Percentiles rank a stretch among this genome's conserved stretches.
Evolutionary conservation across 2,329 filamentous ascomycete species (phyloP).

Genomic region (Arthroderma sp.): DNA sequence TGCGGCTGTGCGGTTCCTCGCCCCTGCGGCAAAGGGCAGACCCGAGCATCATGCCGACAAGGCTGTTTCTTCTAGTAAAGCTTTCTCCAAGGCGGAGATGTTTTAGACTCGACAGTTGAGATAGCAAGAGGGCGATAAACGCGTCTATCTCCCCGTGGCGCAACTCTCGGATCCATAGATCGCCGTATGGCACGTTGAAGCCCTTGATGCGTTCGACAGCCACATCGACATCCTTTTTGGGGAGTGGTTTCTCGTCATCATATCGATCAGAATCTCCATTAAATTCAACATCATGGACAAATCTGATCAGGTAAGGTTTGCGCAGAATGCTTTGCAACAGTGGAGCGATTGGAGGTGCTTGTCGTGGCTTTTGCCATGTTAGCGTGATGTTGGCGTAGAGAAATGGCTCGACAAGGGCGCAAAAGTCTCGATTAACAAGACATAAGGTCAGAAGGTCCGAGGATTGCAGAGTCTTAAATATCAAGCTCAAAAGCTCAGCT

Average conservation of each 20-base stretch:
- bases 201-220: neutral
- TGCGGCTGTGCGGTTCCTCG: too few relatives aligned
- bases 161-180: conserved; percentile 10
- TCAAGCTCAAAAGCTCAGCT: neutral
- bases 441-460: conserved; percentile 9
- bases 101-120: conserved; percentile 10
- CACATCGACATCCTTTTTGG: conserved; percentile 1
- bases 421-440: conserved; percentile 9
- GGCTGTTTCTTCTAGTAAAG: neutral
- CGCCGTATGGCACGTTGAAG: conserved; percentile 2
- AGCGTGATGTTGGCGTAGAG: conserved; percentile 13
- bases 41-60: conserved; percentile 1
- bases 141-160: conserved; percentile 11
- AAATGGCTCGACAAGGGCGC: conserved; percentile 9
- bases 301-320: conserved; percentile 11
- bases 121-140: conserved; percentile 11
- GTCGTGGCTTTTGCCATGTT: conserved; percentile 5
- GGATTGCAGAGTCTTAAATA: conserved; percentile 11
- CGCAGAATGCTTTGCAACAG: conserved; percentile 10
- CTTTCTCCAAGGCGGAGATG: conserved; percentile 7
- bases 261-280: neutral
- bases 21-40: conserved; percentile 1
- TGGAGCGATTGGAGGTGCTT: conserved; percentile 9
- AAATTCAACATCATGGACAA: conserved; percentile 7
- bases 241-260: neutral